Evolutionary conservation across 306 rosid species (phyloP), one percentile per base, ranked within the genome.

Genomic region (Hylodesmum podocarpum): DNA sequence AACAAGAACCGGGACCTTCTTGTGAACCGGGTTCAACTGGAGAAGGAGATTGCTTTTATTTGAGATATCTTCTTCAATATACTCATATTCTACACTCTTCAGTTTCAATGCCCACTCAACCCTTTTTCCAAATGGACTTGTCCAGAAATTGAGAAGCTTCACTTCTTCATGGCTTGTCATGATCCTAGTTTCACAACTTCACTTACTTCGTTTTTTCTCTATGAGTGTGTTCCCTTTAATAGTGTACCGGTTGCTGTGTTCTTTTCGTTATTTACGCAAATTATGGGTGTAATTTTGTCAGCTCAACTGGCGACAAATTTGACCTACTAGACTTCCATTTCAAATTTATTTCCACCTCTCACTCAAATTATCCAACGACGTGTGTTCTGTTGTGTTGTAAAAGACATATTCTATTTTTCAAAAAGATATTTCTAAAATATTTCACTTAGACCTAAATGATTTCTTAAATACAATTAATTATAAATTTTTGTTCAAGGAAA

Each of bases 41-140:
- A 80, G 68, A 72, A 80, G 84, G 5, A 84, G 80, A 55, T 4
- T 57, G 39, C 73, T 84, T 13, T 84, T 84, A 65, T 76, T 65
- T 77, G 29, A 57, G 61, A 84, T 5, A 16, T 84, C 87, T 71
- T 84, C 84, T 72, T 84, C 87, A 36, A 71, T 18, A 3, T 84
- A 80, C 4, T 80, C 74, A 58, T 44, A 84, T 2, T 76, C 58
- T 8, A 84, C 10, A 13, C 82, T 75, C 27, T 77, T 77, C 2
- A 77, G 47, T 55, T 77, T 77, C 57, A 77, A 16, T 0, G 68
- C 81, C 87, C 80, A 84, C 47, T 80, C 85, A 13, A 80, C 85
- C 27, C 85, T 80, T 8, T 53, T 66, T 1, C 8, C 63, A 66
- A 29, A 84, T 14, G 85, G 77, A 66, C 85, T 84, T 27, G 1